Percentiles rank a stretch among this genome's conserved stretches.
These are phyloP conservation scores for Cyclotella baltica DNA, from an alignment of 108 stramenopile species.

Conservation along the genomic window DNA sequence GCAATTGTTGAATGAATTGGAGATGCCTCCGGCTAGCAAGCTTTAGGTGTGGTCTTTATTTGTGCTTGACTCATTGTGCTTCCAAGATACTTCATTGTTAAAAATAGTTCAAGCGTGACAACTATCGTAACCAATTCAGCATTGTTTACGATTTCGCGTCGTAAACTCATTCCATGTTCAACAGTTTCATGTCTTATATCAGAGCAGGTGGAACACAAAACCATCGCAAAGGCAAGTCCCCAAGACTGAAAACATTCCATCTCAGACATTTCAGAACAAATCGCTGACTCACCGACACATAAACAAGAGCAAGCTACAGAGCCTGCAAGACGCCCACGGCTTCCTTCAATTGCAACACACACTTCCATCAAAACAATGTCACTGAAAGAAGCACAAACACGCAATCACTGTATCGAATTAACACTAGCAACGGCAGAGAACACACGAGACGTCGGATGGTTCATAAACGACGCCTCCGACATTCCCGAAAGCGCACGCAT, in stretches of 20 bases:
- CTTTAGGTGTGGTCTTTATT: conserved; percentile 21
- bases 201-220: no score
- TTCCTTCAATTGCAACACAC: background rate
- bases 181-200: no score
- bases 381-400: background rate
- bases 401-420: conserved; percentile 12
- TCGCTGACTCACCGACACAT: no score
- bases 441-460: conserved; percentile 34
- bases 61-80: background rate
- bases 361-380: background rate
- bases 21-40: conserved; percentile 62
- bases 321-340: no score
- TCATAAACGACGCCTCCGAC: conserved; percentile 15
- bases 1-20: conserved; percentile 69
- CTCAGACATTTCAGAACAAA: no score
- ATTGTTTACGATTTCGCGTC: no score
- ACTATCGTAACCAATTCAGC: no score
- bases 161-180: no score
- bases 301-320: no score
- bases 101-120: no score
- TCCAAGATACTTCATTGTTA: no score
- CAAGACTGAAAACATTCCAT: background rate
- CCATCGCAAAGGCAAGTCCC: background rate
- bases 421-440: conserved; percentile 34
- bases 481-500: background rate